Base-by-base conservation (phyloP, 106 monocot species). In the Posidonia australis region DNA sequence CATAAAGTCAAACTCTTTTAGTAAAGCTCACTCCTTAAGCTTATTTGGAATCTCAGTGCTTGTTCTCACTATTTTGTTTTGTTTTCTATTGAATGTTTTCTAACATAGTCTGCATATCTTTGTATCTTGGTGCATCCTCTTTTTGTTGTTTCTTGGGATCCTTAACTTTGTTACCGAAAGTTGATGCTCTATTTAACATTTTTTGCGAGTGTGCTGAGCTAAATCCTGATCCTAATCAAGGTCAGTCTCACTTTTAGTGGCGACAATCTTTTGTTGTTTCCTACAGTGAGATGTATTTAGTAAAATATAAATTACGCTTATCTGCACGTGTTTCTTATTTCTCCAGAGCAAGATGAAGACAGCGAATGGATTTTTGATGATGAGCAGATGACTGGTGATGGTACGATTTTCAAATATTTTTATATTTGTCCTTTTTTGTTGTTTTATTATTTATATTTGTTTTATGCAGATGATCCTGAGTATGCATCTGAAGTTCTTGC, bases 171-270 rank as follows among this genome's bases (percentile, higher is more conserved):
- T 16, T 76, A 5, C 51, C 44, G 20, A 44, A 54, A 93, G 92
- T 88, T 77, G 83, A 88, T 75, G 66, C 74, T 21, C 79, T 93
- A 58, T 93, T 93, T 75, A 72, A 69, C 26, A 69, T 85, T 28
- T 93, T 93, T 60, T 93, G 83, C 67, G 77, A 81, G 54, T 85
- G 92, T 66, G 92, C 88, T 47, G 92, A 85, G 78, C 76, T 93
- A 58, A 93, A 93, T 73, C 92, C 92, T 25, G 92, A 93, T 54
- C 85, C 88, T 28, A 74, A 62, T 67, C 71, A 77, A 88, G 92
- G 92, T 92, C 18, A 31, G 43, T 13, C 23, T 3, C 30, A 14
- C 28, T 62, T 58, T 67, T 9, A 58, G 27, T 58, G 7, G 17
- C 27, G 25, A 30, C 26, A 5, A 18, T 3, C 28, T 58, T 58